These are phyloP conservation scores for Platanthera guangdongensis DNA, from an alignment of 106 monocot genomes.

Conservation along the genomic window DNA sequence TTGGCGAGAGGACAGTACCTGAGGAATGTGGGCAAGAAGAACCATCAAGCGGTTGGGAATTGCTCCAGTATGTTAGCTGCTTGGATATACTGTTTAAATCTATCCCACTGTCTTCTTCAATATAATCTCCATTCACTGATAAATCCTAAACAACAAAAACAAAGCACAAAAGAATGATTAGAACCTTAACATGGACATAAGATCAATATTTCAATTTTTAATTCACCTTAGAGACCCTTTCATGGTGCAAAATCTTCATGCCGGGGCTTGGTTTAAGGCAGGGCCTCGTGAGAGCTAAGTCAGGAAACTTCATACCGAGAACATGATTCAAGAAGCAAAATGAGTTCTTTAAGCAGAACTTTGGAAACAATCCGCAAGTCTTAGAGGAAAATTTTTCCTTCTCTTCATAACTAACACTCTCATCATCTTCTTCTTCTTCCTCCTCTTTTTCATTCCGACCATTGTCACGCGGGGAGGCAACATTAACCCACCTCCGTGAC, in stretches of 20 bases:
- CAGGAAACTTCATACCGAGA: constrained; percentile 23
- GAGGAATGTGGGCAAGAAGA: constrained; percentile 25
- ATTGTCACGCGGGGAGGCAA: constrained; percentile 1
- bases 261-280: background rate
- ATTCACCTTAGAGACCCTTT: background rate
- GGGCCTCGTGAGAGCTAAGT: constrained; percentile 5
- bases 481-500: constrained; percentile 3
- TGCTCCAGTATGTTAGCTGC: constrained; percentile 35
- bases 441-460: background rate
- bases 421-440: constrained; percentile 17
- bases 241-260: background rate
- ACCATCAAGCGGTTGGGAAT: constrained; percentile 39
- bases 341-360: constrained; percentile 32
- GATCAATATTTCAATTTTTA: background rate
- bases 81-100: constrained; percentile 39
- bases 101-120: constrained; percentile 11
- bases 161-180: background rate
- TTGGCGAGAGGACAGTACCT: constrained; percentile 28
- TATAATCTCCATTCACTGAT: constrained; percentile 6
- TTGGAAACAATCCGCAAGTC: constrained; percentile 46
- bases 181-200: background rate
- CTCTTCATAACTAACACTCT: constrained; percentile 12
- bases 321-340: constrained; percentile 37
- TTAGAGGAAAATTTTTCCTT: constrained; percentile 14
- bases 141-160: constrained; percentile 8